A percentile compares a stretch with the other conserved stretches of the same genome.
Evolutionary conservation across 805 yeast species (phyloP).

Genomic region (Candida gorgasii): DNA sequence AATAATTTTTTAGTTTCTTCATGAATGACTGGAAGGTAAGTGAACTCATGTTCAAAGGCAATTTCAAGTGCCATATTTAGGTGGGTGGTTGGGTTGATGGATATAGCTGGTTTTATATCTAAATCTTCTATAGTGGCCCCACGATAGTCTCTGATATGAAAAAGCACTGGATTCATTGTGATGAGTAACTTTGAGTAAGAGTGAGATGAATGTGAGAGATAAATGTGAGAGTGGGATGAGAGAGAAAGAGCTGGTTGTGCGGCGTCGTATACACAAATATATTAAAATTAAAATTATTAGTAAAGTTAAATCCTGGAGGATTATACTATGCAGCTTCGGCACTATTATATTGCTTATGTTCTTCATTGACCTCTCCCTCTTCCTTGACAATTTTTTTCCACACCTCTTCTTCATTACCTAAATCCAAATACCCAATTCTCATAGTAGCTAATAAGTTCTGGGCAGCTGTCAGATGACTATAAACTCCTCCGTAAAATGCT

Average conservation of each 20-base stretch:
- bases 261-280: too few relatives aligned
- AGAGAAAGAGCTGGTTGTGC: not conserved
- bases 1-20: slow-evolving; percentile 46
- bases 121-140: slow-evolving; percentile 62
- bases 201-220: not conserved
- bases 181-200: not conserved
- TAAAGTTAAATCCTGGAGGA: too few relatives aligned
- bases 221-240: too few relatives aligned
- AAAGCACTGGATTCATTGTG: slow-evolving; percentile 16
- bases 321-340: slow-evolving; percentile 37
- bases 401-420: slow-evolving; percentile 77
- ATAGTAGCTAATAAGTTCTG: slow-evolving; percentile 86
- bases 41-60: slow-evolving; percentile 56
- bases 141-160: slow-evolving; percentile 39
- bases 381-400: slow-evolving; percentile 75
- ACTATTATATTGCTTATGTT: slow-evolving; percentile 21
- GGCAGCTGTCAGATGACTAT: slow-evolving; percentile 91
- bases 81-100: slow-evolving; percentile 50
- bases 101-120: slow-evolving; percentile 57
- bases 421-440: slow-evolving; percentile 86
- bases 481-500: slow-evolving; percentile 94
- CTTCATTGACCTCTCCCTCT: slow-evolving; percentile 50
- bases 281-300: slow-evolving; percentile 2
- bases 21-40: slow-evolving; percentile 54
- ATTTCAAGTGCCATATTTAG: slow-evolving; percentile 53